These are phyloP conservation scores for Tremellales sp. DNA, from an alignment of 1,284 basidiomycete genomes.

Conservation along the genomic window DNA sequence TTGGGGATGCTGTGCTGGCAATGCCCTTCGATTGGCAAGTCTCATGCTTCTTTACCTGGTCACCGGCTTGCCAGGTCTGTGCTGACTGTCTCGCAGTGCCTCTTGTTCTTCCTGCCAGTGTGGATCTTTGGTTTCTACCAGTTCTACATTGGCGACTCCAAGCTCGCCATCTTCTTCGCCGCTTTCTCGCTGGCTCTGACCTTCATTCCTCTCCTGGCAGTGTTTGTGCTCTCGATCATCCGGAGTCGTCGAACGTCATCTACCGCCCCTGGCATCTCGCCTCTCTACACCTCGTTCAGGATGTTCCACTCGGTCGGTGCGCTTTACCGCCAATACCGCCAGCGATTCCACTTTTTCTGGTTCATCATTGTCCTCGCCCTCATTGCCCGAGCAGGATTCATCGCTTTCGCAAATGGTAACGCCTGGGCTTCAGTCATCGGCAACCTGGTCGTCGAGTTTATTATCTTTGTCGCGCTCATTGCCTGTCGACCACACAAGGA, in stretches of 20 bases:
- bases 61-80: too few relatives aligned
- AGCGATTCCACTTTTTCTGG: conserved; percentile 51
- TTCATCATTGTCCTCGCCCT: conserved; percentile 46
- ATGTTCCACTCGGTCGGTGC: conserved; percentile 46
- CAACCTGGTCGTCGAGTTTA: conserved; percentile 64
- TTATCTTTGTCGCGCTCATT: conserved; percentile 57
- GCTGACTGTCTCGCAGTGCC: conserved; percentile 51
- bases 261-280: conserved; percentile 30
- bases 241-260: conserved; percentile 29
- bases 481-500: conserved; percentile 52
- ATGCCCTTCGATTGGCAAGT: conserved; percentile 45
- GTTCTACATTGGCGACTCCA: conserved; percentile 80
- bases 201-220: conserved; percentile 54
- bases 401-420: conserved; percentile 63
- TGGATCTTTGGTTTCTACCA: conserved; percentile 77
- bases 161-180: conserved; percentile 66
- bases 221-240: conserved; percentile 31
- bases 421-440: conserved; percentile 69
- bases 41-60: not conserved
- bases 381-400: conserved; percentile 62
- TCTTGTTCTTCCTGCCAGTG: conserved; percentile 65
- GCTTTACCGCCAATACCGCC: conserved; percentile 49
- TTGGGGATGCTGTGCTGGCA: conserved; percentile 48
- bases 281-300: conserved; percentile 43
- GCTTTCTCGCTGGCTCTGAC: conserved; percentile 59